Evolutionary conservation across 768 basidiomycete species (phyloP).

Genomic region (Cystobasidium tubakii): DNA sequence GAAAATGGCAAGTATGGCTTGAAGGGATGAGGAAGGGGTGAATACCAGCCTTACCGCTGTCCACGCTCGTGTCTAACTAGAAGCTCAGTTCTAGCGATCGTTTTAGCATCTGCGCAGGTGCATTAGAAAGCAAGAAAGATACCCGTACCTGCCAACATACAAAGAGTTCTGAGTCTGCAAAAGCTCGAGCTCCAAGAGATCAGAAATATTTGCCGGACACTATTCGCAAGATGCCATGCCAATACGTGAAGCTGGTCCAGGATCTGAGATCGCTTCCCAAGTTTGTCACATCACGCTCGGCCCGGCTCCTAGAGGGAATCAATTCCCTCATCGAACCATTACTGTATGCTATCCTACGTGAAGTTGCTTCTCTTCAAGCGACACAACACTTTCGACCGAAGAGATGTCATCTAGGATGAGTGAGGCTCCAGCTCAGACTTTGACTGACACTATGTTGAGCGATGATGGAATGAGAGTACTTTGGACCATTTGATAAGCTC

Average conservation of each 20-base stretch:
- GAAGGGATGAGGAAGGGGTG: too few species aligned
- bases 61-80: too few species aligned
- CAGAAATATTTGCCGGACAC: too few species aligned
- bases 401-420: background rate
- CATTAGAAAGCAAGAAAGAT: too few species aligned
- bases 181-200: too few species aligned
- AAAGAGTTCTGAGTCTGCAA: too few species aligned
- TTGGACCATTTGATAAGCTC: background rate
- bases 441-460: background rate
- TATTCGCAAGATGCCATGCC: background rate
- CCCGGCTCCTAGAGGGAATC: background rate
- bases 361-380: background rate
- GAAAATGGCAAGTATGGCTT: too few species aligned
- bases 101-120: too few species aligned
- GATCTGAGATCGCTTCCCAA: background rate
- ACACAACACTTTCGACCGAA: background rate
- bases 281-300: background rate
- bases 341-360: background rate
- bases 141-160: too few species aligned
- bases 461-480: background rate
- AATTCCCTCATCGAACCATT: slow-evolving; percentile 6
- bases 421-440: background rate
- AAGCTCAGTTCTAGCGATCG: too few species aligned
- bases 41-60: too few species aligned
- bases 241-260: slow-evolving; percentile 7